A percentile compares a stretch with the other conserved stretches of the same genome.
phyloP scores from a whole-genome alignment of 371 early-diverging fungal species.

The Dichotomocladium elegans region DNA sequence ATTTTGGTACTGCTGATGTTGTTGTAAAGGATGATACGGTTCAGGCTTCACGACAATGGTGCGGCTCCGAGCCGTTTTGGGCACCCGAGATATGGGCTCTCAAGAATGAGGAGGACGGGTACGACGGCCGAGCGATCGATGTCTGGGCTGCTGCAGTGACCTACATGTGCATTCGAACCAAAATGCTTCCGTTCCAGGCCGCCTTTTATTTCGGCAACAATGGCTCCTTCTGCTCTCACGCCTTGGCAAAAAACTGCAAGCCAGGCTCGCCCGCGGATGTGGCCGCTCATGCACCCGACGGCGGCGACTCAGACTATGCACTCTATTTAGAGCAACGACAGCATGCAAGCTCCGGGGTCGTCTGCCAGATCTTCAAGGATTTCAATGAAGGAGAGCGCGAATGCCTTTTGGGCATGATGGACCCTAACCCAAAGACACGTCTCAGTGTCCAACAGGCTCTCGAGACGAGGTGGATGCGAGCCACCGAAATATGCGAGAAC shows the following conservation, averaged over 20 bases:
- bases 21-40: conserved; percentile 71
- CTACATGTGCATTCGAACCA: conserved; percentile 76
- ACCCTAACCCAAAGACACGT: conserved; percentile 44
- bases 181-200: conserved; percentile 58
- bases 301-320: conserved; percentile 31
- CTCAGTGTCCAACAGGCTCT: conserved; percentile 42
- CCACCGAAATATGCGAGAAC: conserved; percentile 40
- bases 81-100: conserved; percentile 77
- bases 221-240: conserved; percentile 37
- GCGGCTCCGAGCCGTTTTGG: conserved; percentile 89
- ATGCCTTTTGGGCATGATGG: conserved; percentile 42
- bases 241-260: no score
- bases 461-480: conserved; percentile 41
- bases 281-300: conserved; percentile 23
- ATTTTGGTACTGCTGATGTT: conserved; percentile 96
- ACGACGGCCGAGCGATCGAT: conserved; percentile 78
- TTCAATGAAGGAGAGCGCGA: conserved; percentile 20
- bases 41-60: conserved; percentile 71
- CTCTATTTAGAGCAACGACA: conserved; percentile 17
- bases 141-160: conserved; percentile 86
- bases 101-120: conserved; percentile 50
- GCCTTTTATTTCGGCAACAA: conserved; percentile 56
- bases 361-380: conserved; percentile 22
- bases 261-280: conserved; percentile 41
- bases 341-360: not conserved